Evolutionary conservation across 495 filamentous ascomycete genomes (phyloP).

Genomic region (Penicillium egyptiacum): DNA sequence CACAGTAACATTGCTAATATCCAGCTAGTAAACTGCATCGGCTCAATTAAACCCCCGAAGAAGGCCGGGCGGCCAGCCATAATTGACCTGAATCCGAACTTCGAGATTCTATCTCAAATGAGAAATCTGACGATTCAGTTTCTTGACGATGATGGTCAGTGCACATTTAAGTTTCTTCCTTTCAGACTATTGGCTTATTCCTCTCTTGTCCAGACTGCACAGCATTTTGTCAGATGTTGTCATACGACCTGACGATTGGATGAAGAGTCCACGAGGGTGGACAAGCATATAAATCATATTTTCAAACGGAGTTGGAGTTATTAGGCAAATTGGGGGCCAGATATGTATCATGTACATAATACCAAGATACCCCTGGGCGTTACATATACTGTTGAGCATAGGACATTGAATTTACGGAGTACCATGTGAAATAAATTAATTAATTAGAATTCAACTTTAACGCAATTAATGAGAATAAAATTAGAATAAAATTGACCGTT

Average conservation of each 20-base stretch:
- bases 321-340: conserved; percentile 5
- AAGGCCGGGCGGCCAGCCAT: conserved; percentile 43
- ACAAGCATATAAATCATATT: not conserved
- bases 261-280: conserved; percentile 10
- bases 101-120: conserved; percentile 46
- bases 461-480: not conserved
- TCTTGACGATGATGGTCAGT: conserved; percentile 46
- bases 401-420: no score
- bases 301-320: conserved; percentile 27
- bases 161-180: not conserved
- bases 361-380: conserved; percentile 3
- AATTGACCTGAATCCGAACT: conserved; percentile 44
- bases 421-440: no score
- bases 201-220: conserved; percentile 21
- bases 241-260: conserved; percentile 32
- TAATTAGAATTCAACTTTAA: no score
- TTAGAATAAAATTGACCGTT: no score
- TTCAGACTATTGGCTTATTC: conserved; percentile 9
- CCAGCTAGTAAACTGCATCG: conserved; percentile 43
- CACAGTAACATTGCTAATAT: not conserved
- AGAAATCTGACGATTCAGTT: conserved; percentile 43
- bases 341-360: conserved; percentile 8
- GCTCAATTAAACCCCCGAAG: conserved; percentile 40
- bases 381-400: not conserved
- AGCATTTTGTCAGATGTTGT: conserved; percentile 29